Evolutionary conservation across 1,284 basidiomycete genomes (phyloP).

Genomic region (Microbotryum lychnidis-dioicae): DNA sequence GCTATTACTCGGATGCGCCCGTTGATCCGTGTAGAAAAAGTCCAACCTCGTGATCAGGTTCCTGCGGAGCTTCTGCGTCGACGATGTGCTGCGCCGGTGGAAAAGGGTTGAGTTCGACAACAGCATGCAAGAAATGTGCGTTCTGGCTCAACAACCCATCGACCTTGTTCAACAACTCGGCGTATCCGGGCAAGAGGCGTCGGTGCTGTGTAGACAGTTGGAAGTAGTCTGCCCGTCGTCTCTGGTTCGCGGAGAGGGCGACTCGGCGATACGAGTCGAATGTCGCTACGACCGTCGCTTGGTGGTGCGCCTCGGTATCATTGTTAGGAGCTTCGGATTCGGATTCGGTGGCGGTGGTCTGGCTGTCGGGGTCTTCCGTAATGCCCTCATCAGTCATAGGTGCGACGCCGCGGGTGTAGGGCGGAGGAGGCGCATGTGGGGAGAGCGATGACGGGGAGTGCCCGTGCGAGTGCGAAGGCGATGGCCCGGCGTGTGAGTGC

Average conservation of each 20-base stretch:
- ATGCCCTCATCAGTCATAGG: too few relatives aligned
- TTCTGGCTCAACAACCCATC: slow-evolving; percentile 16
- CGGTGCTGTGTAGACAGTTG: slow-evolving; percentile 13
- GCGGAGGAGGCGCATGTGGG: background rate
- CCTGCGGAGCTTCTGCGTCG: slow-evolving; percentile 17
- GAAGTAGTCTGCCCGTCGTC: slow-evolving; percentile 22
- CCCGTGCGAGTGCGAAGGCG: slow-evolving; percentile 25
- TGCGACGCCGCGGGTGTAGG: slow-evolving; percentile 8
- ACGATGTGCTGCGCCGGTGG: slow-evolving; percentile 18
- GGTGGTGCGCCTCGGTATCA: slow-evolving; percentile 33
- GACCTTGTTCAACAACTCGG: slow-evolving; percentile 10
- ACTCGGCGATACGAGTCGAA: slow-evolving; percentile 22
- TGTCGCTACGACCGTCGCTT: slow-evolving; percentile 42
- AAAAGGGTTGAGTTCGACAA: slow-evolving; percentile 21
- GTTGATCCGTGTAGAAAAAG: background rate
- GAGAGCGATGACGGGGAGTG: background rate
- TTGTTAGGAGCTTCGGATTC: slow-evolving; percentile 20
- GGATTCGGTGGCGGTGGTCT: background rate
- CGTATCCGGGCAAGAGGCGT: slow-evolving; percentile 15
- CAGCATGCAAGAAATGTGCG: slow-evolving; percentile 4
- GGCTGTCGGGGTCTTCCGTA: background rate
- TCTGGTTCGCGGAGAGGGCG: slow-evolving; percentile 17
- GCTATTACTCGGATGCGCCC: too few relatives aligned
- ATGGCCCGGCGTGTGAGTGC: slow-evolving; percentile 37
- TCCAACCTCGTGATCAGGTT: slow-evolving; percentile 28